A percentile compares a stretch with the other conserved stretches of the same genome.
Evolutionary conservation across 169 alveolate species (phyloP).

Genomic region (Cyclospora cayetanensis): DNA sequence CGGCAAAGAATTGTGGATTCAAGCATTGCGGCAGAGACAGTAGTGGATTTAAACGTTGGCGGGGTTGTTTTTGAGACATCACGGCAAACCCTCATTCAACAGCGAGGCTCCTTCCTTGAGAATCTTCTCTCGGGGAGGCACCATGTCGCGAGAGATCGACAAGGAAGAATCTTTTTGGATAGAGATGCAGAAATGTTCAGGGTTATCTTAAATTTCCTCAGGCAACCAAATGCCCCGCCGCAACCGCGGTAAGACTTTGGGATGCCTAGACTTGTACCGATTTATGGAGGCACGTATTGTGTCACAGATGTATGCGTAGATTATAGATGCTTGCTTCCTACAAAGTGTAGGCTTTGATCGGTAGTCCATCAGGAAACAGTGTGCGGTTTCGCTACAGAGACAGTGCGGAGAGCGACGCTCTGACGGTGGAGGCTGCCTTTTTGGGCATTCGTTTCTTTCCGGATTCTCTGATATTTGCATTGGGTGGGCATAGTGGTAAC

Average conservation of each 20-base stretch:
- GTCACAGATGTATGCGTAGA: too few species aligned
- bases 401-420: conserved; percentile 82
- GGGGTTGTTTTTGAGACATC: conserved; percentile 90
- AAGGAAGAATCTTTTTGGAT: conserved; percentile 88
- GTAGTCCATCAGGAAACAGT: too few species aligned
- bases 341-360: too few species aligned
- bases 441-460: conserved; percentile 87
- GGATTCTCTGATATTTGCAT: conserved; percentile 83
- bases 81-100: conserved; percentile 84
- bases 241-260: conserved; percentile 47
- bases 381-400: conserved; percentile 72
- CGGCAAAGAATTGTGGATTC: conserved; percentile 78
- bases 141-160: conserved; percentile 85
- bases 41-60: conserved; percentile 89
- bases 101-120: conserved; percentile 83
- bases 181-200: conserved; percentile 88
- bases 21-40: conserved; percentile 88
- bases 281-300: too few species aligned
- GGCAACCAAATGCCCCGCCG: conserved; percentile 71
- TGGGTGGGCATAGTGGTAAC: conserved; percentile 88
- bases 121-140: conserved; percentile 84
- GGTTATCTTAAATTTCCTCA: conserved; percentile 83
- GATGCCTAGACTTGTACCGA: too few species aligned
- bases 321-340: too few species aligned
- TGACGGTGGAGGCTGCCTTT: conserved; percentile 85